Base-by-base conservation (phyloP, 768 basidiomycete species). In the Psilocybe cyanescens region DNA sequence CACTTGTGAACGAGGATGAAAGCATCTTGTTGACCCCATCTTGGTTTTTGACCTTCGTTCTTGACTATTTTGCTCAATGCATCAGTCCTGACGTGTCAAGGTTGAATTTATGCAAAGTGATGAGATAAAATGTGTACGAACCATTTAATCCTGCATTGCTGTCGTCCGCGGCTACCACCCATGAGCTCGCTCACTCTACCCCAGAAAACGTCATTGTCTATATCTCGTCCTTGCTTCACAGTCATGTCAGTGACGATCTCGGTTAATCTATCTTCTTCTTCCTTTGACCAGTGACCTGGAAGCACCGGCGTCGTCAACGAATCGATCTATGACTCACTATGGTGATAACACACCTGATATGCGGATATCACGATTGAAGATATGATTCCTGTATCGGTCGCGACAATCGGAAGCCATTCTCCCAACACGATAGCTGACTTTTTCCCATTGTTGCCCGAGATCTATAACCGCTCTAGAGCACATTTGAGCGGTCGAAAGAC, bases 121-220 rank as follows among this genome's bases (percentile, higher is more conserved):
- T 24, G 9, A 3, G 29, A 35, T 44, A 14, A 55, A 44, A 30
- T 8, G 3, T 45, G 30, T 8, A 59, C 74, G 57, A 61, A 91
- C 92, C 93, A 95, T 83, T 95, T 95, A 47, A 90, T 91, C 51
- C 93, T 83, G 77, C 93, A 94, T 71, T 95, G 93, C 67, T 93
- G 90, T 64, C 92, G 81, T 37, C 88, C 87, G 52, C 93, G 83
- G 51, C 74, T 88, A 24, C 86, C 85, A 41, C 87, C 90, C 93
- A 95, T 94, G 49, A 82, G 80, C 52, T 88, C 83, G 63, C 87
- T 88, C 41, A 95, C 90, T 55, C 81, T 81, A 14, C 86, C 85
- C 93, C 93, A 95, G 74, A 92, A 94, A 35, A 94, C 86, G 63
- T 94, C 92, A 56, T 85, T 87, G 58, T 92, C 91, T 55, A 86